phyloP scores from a whole-genome alignment of 768 basidiomycete genomes.

The Tulasnella sp. region DNA sequence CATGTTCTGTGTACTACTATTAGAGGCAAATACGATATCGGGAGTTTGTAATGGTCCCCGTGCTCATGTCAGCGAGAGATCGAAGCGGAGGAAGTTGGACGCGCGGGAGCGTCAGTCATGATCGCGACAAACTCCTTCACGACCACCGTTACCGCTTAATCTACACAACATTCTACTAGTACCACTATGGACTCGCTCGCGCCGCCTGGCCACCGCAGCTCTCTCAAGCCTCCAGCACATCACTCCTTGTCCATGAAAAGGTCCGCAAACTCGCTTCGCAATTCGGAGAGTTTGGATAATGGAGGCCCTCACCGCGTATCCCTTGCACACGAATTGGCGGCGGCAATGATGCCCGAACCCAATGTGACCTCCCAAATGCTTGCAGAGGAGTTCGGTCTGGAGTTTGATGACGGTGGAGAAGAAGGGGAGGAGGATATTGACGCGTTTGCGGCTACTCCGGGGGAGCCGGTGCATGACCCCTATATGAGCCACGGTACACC shows the following conservation, averaged over 20 bases:
- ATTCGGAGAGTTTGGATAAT: background rate
- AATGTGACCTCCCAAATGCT: conserved; percentile 62
- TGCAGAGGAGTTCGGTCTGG: conserved; percentile 82
- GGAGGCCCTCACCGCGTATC: conserved; percentile 14
- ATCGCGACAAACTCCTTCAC: background rate
- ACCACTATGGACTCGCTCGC: conserved; percentile 1
- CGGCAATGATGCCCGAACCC: conserved; percentile 81
- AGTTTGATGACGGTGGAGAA: conserved; percentile 75
- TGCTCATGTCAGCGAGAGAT: background rate
- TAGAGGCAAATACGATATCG: background rate
- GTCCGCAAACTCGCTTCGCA: background rate
- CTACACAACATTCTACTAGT: background rate
- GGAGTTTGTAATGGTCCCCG: background rate
- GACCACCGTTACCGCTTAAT: background rate
- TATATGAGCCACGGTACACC: background rate
- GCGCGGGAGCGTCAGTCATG: background rate
- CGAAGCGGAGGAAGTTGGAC: background rate
- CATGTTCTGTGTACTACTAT: background rate
- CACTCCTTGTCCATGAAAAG: background rate
- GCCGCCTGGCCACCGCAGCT: background rate
- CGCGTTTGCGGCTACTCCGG: background rate
- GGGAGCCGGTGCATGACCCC: background rate
- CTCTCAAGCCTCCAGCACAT: background rate
- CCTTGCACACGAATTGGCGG: conserved; percentile 77
- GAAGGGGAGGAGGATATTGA: conserved; percentile 42